Evolutionary conservation across 1,139 yeast genomes (phyloP).

Genomic region (Meyerozyma athensensis): DNA sequence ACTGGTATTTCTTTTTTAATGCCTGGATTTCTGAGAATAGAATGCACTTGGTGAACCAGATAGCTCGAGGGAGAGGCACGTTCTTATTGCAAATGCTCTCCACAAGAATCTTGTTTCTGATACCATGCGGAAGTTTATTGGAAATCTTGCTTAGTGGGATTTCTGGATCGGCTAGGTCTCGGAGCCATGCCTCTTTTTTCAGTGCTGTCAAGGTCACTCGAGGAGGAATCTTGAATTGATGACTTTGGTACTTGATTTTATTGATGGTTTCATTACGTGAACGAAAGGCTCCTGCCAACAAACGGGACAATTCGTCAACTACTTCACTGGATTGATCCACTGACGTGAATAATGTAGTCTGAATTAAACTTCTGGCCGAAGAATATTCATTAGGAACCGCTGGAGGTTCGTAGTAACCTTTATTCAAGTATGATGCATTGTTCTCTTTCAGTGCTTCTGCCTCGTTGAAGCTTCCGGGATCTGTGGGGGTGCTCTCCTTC

Average conservation of each 20-base stretch:
- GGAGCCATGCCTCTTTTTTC: slow-evolving; percentile 79
- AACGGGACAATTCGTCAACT: slow-evolving; percentile 40
- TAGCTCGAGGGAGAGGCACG: slow-evolving; percentile 72
- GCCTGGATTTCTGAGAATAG: slow-evolving; percentile 76
- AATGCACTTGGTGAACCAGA: slow-evolving; percentile 88
- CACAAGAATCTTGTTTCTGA: slow-evolving; percentile 64
- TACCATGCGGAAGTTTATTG: slow-evolving; percentile 87
- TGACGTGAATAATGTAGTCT: slow-evolving; percentile 37
- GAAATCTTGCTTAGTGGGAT: slow-evolving; percentile 66
- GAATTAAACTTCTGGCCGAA: slow-evolving; percentile 48
- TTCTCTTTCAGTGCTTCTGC: slow-evolving; percentile 25
- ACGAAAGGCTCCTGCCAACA: slow-evolving; percentile 59
- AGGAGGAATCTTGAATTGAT: slow-evolving; percentile 70
- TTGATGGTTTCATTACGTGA: slow-evolving; percentile 61
- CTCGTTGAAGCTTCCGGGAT: slow-evolving; percentile 24
- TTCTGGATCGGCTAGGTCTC: slow-evolving; percentile 64
- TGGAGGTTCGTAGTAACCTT: slow-evolving; percentile 58
- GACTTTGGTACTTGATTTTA: slow-evolving; percentile 49
- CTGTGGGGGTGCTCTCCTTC: slow-evolving; percentile 55
- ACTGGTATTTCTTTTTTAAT: slow-evolving; percentile 46
- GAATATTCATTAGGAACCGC: slow-evolving; percentile 58
- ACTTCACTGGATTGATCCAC: slow-evolving; percentile 36
- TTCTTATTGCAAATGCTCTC: slow-evolving; percentile 64
- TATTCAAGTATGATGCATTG: slow-evolving; percentile 33
- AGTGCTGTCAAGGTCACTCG: slow-evolving; percentile 86